A percentile compares a stretch with the other conserved stretches of the same genome.
Conservation (phyloP, 306 rosid genomes). For the Castanea crenata region DNA sequence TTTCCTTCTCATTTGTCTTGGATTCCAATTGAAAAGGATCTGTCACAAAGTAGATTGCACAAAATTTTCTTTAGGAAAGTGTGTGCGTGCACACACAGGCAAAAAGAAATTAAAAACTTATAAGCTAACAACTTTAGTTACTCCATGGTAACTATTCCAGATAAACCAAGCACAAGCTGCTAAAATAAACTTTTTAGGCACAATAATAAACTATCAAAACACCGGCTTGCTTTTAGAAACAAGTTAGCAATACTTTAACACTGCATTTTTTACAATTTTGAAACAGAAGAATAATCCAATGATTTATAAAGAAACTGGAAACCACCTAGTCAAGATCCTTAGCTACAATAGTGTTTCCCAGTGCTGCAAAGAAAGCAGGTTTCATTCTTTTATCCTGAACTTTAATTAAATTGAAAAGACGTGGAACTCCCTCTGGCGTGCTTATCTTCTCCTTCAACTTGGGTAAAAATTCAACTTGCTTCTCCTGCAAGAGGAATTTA, state of each 20-base stretch:
- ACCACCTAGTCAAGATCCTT: constrained; percentile 85
- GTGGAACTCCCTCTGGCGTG: constrained; percentile 89
- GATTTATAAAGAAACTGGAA: constrained; percentile 10
- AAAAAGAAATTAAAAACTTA: neutral
- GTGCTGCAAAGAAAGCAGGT: constrained; percentile 79
- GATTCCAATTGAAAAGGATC: neutral
- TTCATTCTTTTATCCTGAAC: constrained; percentile 83
- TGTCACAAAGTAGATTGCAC: neutral
- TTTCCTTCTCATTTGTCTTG: neutral
- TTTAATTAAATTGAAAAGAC: constrained; percentile 78
- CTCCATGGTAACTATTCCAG: constrained; percentile 6
- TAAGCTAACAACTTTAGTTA: constrained; percentile 1
- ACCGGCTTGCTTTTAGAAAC: neutral
- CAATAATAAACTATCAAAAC: neutral
- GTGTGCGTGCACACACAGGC: too few relatives aligned
- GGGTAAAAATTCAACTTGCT: constrained; percentile 69
- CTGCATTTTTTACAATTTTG: neutral
- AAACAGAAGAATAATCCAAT: neutral
- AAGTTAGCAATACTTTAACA: neutral
- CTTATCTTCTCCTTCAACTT: constrained; percentile 53
- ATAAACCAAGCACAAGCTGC: neutral
- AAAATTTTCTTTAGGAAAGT: neutral
- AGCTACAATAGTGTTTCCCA: constrained; percentile 81
- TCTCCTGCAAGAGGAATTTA: constrained; percentile 54
- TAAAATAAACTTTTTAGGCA: neutral